Percentiles rank a stretch among this genome's conserved stretches.
These are phyloP conservation scores for Chaetomium strumarium DNA, from an alignment of 2,329 filamentous ascomycete species.

Conservation along the genomic window DNA sequence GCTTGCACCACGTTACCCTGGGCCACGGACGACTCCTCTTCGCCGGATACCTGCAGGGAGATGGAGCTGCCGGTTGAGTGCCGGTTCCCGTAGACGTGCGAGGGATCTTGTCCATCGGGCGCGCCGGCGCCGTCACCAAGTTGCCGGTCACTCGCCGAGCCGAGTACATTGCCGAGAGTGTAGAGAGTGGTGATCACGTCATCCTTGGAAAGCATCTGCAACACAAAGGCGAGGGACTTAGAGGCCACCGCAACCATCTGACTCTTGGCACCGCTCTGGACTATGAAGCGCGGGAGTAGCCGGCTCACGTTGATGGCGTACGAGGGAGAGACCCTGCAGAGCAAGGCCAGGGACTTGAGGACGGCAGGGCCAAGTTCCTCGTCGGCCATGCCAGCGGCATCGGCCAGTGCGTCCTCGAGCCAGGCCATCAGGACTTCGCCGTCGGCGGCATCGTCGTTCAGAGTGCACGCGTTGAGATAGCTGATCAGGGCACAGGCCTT, in stretches of 20 bases:
- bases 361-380: constrained; percentile 69
- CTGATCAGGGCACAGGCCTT: constrained; percentile 77
- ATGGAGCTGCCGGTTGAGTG: constrained; percentile 69
- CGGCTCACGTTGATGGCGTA: constrained; percentile 72
- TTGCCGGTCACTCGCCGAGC: constrained; percentile 56
- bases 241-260: constrained; percentile 71
- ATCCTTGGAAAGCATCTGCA: constrained; percentile 82
- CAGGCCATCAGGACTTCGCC: constrained; percentile 72
- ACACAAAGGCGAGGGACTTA: constrained; percentile 73
- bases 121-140: constrained; percentile 49
- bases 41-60: constrained; percentile 66
- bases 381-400: constrained; percentile 77
- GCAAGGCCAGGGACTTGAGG: constrained; percentile 73
- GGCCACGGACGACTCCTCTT: constrained; percentile 71
- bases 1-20: constrained; percentile 91
- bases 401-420: constrained; percentile 76
- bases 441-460: constrained; percentile 78
- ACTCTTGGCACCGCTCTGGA: constrained; percentile 69
- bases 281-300: constrained; percentile 77
- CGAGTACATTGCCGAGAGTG: constrained; percentile 91
- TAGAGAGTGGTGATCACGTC: constrained; percentile 93
- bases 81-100: constrained; percentile 46
- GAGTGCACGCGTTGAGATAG: constrained; percentile 76
- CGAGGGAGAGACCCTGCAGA: constrained; percentile 67
- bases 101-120: constrained; percentile 33